These are phyloP conservation scores for Colletotrichum zoysiae DNA, from an alignment of 2,329 filamentous ascomycete species.

Conservation along the genomic window DNA sequence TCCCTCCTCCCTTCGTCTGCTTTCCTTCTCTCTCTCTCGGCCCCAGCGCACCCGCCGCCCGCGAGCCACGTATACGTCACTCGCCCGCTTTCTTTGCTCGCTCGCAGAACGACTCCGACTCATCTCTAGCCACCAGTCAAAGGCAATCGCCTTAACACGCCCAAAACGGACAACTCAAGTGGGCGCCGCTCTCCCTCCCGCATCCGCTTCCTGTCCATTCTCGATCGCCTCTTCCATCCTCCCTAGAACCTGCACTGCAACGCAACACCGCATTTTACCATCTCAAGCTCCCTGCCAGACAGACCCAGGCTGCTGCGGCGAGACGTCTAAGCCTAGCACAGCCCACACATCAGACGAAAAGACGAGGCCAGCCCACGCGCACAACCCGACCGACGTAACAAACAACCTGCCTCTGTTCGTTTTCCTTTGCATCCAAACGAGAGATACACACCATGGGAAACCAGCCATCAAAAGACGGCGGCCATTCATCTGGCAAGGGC, in stretches of 20 bases:
- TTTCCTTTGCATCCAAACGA: constrained; percentile 15
- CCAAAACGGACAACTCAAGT: constrained; percentile 65
- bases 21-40: constrained; percentile 12
- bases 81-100: constrained; percentile 36
- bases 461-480: constrained; percentile 74
- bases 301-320: constrained; percentile 41
- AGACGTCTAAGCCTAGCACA: constrained; percentile 43
- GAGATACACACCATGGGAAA: constrained; percentile 74
- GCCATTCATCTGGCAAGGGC: constrained; percentile 63
- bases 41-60: constrained; percentile 25
- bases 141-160: constrained; percentile 51
- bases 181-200: constrained; percentile 59
- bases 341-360: constrained; percentile 45
- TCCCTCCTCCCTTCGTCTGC: background rate
- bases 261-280: constrained; percentile 20
- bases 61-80: constrained; percentile 40
- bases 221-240: constrained; percentile 66
- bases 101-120: constrained; percentile 44
- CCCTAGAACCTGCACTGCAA: constrained; percentile 54
- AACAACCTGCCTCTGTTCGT: constrained; percentile 14
- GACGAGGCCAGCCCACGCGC: constrained; percentile 37
- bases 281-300: constrained; percentile 33
- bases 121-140: constrained; percentile 38
- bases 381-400: constrained; percentile 34
- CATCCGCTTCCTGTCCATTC: constrained; percentile 60